Evolutionary conservation across 208 protist genomes (phyloP).

Genomic region (Leishmania martiniquensis): DNA sequence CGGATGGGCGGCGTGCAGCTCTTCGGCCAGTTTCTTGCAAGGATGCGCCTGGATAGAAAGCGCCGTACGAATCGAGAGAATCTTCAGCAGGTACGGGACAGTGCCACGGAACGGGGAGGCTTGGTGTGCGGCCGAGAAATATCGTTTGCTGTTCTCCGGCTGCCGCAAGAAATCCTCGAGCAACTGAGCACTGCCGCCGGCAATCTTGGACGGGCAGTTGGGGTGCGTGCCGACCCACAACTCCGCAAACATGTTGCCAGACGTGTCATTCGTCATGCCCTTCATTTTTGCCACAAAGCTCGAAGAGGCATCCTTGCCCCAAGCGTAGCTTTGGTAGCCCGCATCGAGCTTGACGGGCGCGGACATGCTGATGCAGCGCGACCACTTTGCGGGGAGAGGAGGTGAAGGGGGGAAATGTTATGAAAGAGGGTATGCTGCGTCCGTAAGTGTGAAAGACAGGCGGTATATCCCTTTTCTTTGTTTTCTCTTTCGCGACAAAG

Average conservation of each 20-base stretch:
- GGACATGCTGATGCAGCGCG: slow-evolving; percentile 25
- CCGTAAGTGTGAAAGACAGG: too few species aligned
- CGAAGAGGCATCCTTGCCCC: slow-evolving; percentile 78
- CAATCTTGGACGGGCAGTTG: slow-evolving; percentile 82
- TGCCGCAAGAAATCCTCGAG: slow-evolving; percentile 67
- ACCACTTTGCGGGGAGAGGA: neutral
- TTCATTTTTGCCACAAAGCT: slow-evolving; percentile 89
- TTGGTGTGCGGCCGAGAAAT: slow-evolving; percentile 65
- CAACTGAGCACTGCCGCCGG: slow-evolving; percentile 39
- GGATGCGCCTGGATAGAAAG: slow-evolving; percentile 99
- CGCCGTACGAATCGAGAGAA: slow-evolving; percentile 95
- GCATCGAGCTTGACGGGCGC: slow-evolving; percentile 59
- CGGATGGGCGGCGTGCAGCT: slow-evolving; percentile 88
- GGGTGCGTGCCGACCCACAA: slow-evolving; percentile 98
- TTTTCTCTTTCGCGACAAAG: too few species aligned
- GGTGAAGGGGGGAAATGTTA: neutral
- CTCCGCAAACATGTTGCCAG: slow-evolving; percentile 91
- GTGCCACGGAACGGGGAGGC: slow-evolving; percentile 57
- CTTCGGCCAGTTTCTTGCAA: slow-evolving; percentile 92
- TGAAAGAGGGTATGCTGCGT: too few species aligned
- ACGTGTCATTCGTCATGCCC: slow-evolving; percentile 44
- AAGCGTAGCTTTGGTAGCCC: slow-evolving; percentile 84
- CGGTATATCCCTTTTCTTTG: too few species aligned
- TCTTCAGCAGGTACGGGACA: slow-evolving; percentile 97
- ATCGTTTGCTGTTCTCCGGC: slow-evolving; percentile 38